A percentile compares a stretch with the other conserved stretches of the same genome.
phyloP scores from a whole-genome alignment of 2,329 filamentous ascomycete species.

The Ascochyta pisi region DNA sequence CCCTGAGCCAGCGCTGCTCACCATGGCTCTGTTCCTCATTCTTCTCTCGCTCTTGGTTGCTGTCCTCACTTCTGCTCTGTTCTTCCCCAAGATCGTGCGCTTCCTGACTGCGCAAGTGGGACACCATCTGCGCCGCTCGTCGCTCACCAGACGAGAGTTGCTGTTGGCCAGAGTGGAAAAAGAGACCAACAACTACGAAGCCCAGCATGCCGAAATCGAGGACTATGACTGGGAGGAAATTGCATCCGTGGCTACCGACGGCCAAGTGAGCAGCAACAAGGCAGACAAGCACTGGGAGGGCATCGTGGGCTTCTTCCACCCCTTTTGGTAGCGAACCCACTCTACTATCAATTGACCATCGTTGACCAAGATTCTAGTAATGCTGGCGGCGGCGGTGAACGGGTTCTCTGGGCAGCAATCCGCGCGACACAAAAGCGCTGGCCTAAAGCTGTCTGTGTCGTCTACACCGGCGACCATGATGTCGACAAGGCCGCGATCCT shows the following conservation, averaged over 20 bases:
- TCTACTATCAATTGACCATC: neutral
- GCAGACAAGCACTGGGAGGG: slow-evolving; percentile 74
- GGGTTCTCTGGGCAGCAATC: slow-evolving; percentile 95
- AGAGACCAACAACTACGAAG: slow-evolving; percentile 37
- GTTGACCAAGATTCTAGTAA: slow-evolving; percentile 66
- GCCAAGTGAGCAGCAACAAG: slow-evolving; percentile 43
- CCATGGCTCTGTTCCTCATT: slow-evolving; percentile 36
- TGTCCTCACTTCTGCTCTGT: slow-evolving; percentile 28
- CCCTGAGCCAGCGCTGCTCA: slow-evolving; percentile 19
- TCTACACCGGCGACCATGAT: slow-evolving; percentile 96
- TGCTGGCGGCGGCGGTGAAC: slow-evolving; percentile 92
- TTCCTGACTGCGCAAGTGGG: slow-evolving; percentile 39
- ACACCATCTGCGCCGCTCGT: slow-evolving; percentile 40
- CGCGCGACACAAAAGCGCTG: slow-evolving; percentile 87
- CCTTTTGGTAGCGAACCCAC: slow-evolving; percentile 75
- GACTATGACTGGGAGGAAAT: slow-evolving; percentile 68
- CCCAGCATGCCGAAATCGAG: slow-evolving; percentile 39
- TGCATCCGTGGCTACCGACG: slow-evolving; percentile 5
- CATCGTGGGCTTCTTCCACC: slow-evolving; percentile 95
- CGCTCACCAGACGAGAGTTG: slow-evolving; percentile 41
- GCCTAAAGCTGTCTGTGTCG: slow-evolving; percentile 86
- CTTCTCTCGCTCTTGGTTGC: slow-evolving; percentile 38
- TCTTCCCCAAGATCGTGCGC: slow-evolving; percentile 38
- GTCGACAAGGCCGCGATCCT: slow-evolving; percentile 82
- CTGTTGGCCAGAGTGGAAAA: slow-evolving; percentile 41